Conservation (phyloP, 176 grass and related monocot genomes). For the Avena atlantica region DNA sequence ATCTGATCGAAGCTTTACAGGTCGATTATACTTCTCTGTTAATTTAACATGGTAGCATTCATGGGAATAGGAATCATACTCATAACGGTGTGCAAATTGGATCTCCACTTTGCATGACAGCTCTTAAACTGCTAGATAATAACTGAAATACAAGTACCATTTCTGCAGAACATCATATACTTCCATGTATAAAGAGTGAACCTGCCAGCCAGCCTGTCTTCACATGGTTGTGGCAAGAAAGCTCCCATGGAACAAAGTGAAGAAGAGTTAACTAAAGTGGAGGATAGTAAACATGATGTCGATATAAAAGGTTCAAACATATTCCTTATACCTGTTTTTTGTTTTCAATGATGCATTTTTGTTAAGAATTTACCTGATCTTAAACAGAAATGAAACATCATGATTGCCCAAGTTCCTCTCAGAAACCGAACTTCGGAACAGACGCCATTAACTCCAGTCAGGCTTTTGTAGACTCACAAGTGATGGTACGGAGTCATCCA, state of each 20-base stretch:
- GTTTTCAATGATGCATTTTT: conserved; percentile 31
- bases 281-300: conserved; percentile 21
- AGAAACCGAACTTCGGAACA: neutral
- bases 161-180: conserved; percentile 28
- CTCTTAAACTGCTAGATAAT: conserved; percentile 8
- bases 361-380: conserved; percentile 28
- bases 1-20: conserved; percentile 42
- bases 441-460: conserved; percentile 24
- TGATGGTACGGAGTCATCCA: conserved; percentile 29
- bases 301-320: conserved; percentile 33
- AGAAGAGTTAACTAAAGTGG: conserved; percentile 35
- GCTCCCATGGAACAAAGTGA: conserved; percentile 31
- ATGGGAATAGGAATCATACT: conserved; percentile 18
- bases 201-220: conserved; percentile 18
- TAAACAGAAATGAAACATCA: conserved; percentile 40
- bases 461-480: conserved; percentile 30
- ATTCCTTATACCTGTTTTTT: conserved; percentile 8
- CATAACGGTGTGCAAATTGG: neutral
- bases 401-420: conserved; percentile 24
- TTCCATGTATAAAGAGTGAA: conserved; percentile 12
- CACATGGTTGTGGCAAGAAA: conserved; percentile 19
- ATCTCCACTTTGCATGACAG: neutral
- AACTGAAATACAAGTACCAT: neutral
- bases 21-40: conserved; percentile 35
- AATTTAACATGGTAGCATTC: conserved; percentile 15